Base-by-base conservation (phyloP, 2,329 filamentous ascomycete species). In the Fusarium avenaceum region DNA sequence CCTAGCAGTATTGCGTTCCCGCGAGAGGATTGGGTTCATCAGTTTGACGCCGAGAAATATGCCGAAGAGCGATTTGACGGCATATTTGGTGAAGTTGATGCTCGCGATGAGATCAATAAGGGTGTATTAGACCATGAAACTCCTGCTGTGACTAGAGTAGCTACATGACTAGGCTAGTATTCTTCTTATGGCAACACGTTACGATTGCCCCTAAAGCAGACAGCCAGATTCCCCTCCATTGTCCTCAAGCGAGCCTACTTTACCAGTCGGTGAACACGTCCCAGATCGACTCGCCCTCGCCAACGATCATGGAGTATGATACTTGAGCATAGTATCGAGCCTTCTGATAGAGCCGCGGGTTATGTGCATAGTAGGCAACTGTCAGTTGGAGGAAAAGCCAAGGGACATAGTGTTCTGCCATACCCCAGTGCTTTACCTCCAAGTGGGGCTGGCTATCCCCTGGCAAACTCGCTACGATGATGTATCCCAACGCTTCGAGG, bases 11-110 rank as follows among this genome's bases (percentile, higher is more conserved):
- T 72, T 6, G 67, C 57, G 0, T 65, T 72, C 2, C 70, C 70
- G 0, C 53, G 67, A 1, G 70, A 72, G 6, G 70, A 67, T 7
- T 72, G 70, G 70, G 69, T 72, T 6, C 70, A 72, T 17, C 44
- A 56, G 1, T 72, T 72, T 8, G 70, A 72, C n/a, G 55, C 70
- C 1, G 70, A 72, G 14, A 30, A 28, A 4, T 50, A 72, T 38
- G 65, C 70, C 0, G 68, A 72, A 15, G 70, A 72, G 5, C 59
- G 50, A 4, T 72, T 71, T 19, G 56, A 59, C n/a, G 50, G 26
- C 10, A 50, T 54, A 2, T 32, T 69, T 1, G 55, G 45, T 5
- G 24, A 48, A n/a, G 2, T 7, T 9, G 15, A 10, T 8, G 2
- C 4, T 1, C 14, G 11, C 8, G 7, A 17, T 6, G 19, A 42